Conservation (phyloP, 1,139 yeast genomes). For the Candida buenavistaensis region DNA sequence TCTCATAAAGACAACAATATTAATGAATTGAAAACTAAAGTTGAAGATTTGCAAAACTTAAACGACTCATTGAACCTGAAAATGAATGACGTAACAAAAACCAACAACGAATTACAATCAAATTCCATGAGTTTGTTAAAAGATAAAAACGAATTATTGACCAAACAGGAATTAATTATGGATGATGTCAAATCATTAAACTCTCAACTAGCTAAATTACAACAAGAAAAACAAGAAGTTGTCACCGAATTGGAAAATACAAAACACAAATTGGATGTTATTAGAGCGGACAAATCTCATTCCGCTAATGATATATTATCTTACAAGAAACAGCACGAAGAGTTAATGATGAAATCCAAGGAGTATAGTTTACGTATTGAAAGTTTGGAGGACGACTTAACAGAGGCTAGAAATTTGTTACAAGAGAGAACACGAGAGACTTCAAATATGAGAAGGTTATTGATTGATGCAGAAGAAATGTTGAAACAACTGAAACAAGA, state of each 20-base stretch:
- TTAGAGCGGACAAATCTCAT: slow-evolving; percentile 44
- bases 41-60: slow-evolving; percentile 38
- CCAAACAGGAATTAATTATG: slow-evolving; percentile 39
- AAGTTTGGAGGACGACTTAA: slow-evolving; percentile 74
- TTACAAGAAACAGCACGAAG: slow-evolving; percentile 75
- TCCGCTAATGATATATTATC: slow-evolving; percentile 59
- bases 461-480: slow-evolving; percentile 67
- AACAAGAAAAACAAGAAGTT: slow-evolving; percentile 53
- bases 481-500: slow-evolving; percentile 46
- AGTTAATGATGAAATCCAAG: slow-evolving; percentile 62
- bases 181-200: slow-evolving; percentile 36
- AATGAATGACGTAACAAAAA: slow-evolving; percentile 42
- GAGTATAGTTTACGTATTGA: slow-evolving; percentile 66
- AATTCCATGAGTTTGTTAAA: slow-evolving; percentile 33
- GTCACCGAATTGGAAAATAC: slow-evolving; percentile 51
- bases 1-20: slow-evolving; percentile 52
- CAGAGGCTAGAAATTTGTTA: slow-evolving; percentile 67
- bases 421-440: slow-evolving; percentile 84
- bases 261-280: slow-evolving; percentile 50
- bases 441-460: slow-evolving; percentile 64
- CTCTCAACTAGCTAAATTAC: slow-evolving; percentile 37
- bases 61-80: slow-evolving; percentile 38
- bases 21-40: slow-evolving; percentile 38
- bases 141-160: slow-evolving; percentile 39
- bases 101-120: slow-evolving; percentile 42